Evolutionary conservation across 352 stramenopile genomes (phyloP).

Genomic region (Elongisporangium anandrum): DNA sequence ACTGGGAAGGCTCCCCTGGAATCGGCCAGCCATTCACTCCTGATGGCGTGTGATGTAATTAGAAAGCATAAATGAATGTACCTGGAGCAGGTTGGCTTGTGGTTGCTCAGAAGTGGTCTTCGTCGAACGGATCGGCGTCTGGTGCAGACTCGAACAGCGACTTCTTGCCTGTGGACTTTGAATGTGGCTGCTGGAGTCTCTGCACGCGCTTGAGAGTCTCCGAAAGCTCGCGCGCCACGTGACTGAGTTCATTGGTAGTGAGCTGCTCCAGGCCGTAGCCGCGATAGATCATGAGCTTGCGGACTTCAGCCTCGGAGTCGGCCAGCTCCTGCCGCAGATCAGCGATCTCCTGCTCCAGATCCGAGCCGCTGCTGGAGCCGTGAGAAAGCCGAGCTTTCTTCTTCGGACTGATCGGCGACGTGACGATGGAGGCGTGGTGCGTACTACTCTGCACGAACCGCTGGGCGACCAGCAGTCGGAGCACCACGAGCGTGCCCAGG

Average conservation of each 20-base stretch:
- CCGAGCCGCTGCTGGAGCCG: constrained; percentile 4
- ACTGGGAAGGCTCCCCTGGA: not conserved
- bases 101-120: not conserved
- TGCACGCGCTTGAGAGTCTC: constrained; percentile 53
- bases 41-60: not conserved
- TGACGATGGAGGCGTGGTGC: constrained; percentile 2
- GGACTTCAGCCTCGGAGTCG: constrained; percentile 75
- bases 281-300: constrained; percentile 65
- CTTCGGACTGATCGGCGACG: not conserved
- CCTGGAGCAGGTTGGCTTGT: not conserved
- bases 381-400: not conserved
- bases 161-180: not conserved
- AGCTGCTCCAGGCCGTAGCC: constrained; percentile 72
- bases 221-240: constrained; percentile 51
- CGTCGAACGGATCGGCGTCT: not conserved
- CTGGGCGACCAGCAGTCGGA: constrained; percentile 30
- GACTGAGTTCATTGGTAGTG: constrained; percentile 32
- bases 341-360: constrained; percentile 52
- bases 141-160: not conserved
- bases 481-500: constrained; percentile 33
- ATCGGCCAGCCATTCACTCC: not conserved
- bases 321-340: constrained; percentile 68
- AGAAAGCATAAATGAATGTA: not conserved
- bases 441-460: constrained; percentile 14
- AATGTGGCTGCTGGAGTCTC: constrained; percentile 20